phyloP scores from a whole-genome alignment of 352 stramenopile genomes.

The Phytophthora sp. region DNA sequence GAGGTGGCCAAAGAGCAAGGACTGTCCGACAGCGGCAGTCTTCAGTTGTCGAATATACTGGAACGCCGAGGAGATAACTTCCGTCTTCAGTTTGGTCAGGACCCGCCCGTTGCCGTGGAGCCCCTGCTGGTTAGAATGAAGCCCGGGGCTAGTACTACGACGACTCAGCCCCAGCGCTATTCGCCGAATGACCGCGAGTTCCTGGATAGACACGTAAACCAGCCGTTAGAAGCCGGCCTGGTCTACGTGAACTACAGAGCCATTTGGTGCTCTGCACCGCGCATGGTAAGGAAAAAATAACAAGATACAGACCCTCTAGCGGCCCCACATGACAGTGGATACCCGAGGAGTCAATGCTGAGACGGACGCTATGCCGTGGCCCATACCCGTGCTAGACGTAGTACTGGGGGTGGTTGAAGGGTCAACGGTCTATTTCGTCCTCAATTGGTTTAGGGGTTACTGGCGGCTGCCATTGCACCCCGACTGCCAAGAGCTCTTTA shows the following conservation, averaged over 20 bases:
- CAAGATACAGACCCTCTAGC: constrained; percentile 4
- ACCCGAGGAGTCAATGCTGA: constrained; percentile 25
- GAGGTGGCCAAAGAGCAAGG: no score
- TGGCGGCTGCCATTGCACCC: constrained; percentile 32
- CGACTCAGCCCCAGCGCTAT: constrained; percentile 1
- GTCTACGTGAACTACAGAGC: no score
- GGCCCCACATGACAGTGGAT: constrained; percentile 38
- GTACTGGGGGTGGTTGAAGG: constrained; percentile 15
- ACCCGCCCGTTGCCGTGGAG: constrained; percentile 17
- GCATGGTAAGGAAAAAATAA: no score
- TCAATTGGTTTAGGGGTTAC: constrained; percentile 37
- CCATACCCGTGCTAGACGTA: no score
- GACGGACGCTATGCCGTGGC: constrained; percentile 32
- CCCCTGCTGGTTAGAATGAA: constrained; percentile 17
- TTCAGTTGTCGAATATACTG: no score
- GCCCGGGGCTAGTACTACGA: constrained; percentile 1
- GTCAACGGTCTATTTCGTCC: constrained; percentile 19
- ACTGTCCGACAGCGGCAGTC: no score
- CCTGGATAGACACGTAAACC: no score
- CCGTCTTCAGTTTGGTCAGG: constrained; percentile 1
- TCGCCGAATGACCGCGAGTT: no score
- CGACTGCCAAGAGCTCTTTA: constrained; percentile 20
- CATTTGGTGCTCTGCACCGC: no score
- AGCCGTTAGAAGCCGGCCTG: no score
- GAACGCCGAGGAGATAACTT: no score